A percentile compares a stretch with the other conserved stretches of the same genome.
phyloP scores from a whole-genome alignment of 2,329 filamentous ascomycete genomes.

The Dothidotthia symphoricarpi region DNA sequence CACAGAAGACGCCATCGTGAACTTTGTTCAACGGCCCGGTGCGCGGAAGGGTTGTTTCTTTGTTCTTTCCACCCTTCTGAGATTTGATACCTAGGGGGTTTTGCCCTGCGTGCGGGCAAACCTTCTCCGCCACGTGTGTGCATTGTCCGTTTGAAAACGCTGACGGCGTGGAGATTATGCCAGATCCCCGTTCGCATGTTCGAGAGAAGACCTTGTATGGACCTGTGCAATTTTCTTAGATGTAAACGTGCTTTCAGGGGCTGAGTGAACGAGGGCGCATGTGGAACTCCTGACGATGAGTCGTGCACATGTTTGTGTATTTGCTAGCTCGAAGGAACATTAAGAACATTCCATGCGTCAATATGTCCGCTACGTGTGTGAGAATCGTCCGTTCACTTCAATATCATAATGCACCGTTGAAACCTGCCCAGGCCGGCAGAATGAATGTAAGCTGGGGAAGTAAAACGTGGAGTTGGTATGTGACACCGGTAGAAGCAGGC shows the following conservation, averaged over 20 bases:
- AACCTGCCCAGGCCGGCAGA: neutral
- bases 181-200: conserved; percentile 4
- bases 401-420: too few relatives aligned
- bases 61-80: too few relatives aligned
- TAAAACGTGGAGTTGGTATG: conserved; percentile 9
- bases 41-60: too few relatives aligned
- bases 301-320: neutral
- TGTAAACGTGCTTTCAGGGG: conserved; percentile 1
- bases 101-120: conserved; percentile 7
- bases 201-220: conserved; percentile 2
- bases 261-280: conserved; percentile 1
- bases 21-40: too few relatives aligned
- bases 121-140: conserved; percentile 12
- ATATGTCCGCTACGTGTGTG: too few relatives aligned
- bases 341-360: too few relatives aligned
- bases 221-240: conserved; percentile 1
- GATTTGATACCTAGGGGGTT: too few relatives aligned
- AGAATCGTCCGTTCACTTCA: too few relatives aligned
- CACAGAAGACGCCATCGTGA: too few relatives aligned
- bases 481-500: conserved; percentile 5
- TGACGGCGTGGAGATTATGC: conserved; percentile 3
- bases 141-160: conserved; percentile 4
- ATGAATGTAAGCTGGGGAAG: conserved; percentile 2
- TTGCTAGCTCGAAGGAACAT: too few relatives aligned
- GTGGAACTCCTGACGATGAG: neutral